Base-by-base conservation (phyloP, 768 basidiomycete genomes). In the Lactarius pseudohatsudake region DNA sequence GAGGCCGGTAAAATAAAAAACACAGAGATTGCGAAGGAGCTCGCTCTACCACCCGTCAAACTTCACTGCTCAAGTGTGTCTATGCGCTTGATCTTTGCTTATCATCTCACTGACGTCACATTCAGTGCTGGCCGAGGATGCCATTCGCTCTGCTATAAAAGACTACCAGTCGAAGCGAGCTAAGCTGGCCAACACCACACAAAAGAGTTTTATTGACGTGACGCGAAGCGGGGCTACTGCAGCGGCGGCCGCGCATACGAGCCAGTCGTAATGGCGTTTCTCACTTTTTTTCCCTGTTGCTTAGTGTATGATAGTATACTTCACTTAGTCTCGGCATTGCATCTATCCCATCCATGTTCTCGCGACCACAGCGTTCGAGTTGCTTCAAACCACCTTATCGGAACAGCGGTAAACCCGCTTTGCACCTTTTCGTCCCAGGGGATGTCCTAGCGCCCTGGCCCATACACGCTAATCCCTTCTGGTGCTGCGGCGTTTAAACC, bases 21-120 rank as follows among this genome's bases (percentile, higher is more conserved):
- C 81, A 98, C 97, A 13, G 97, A 98, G 77, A 99, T 98, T 75
- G 97, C 97, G 26, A 96, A 97, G 80, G 97, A 98, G 78, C 79
- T 98, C 20, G 91, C 91, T 73, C 79, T 98, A 57, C 96, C 96
- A 7, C 96, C 96, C 59, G 96, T 98, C 74, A 98, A 98, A 78
- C 85, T 95, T 20, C 93, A 95, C 77, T 95, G 94, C 74, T 94
- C 93, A 34, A 95, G 94, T 95, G 71, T 59, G 90, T 82, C 45
- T 69, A 61, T 50, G 58, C 58, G 59, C 60, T 58, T 61, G 36
- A 8, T 30, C 57, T 64, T 16, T 34, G 2, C 38, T 22, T 34
- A 36, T n/a, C 56, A 20, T 57, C 20, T 47, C 36, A 26, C 60
- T 71, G 38, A 69, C 65, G n/a, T n/a, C 6, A 36, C 40, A 45